Evolutionary conservation across 2,329 filamentous ascomycete species (phyloP), one percentile per base, ranked within the genome.

Genomic region (Pseudocercospora cruenta): DNA sequence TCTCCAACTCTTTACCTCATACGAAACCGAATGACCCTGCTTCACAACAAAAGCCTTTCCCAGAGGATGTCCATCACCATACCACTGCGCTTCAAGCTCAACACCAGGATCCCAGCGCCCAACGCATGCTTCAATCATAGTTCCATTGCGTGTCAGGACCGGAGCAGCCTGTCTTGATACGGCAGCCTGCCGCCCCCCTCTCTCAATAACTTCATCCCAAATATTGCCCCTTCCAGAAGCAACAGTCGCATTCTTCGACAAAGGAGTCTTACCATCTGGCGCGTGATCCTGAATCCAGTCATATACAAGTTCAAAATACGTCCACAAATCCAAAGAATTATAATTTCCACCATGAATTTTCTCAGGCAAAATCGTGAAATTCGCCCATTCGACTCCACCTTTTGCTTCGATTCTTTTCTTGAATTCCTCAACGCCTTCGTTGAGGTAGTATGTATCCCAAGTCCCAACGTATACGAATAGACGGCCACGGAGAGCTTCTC

Each of bases 81-180:
- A 14, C 78, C 78, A 79, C 64, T 78, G 74, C 45, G 74, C 78
- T 36, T 73, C 67, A 0, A 80, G 69, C 51, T 53, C 66, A 2
- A 80, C 74, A 19, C 78, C 78, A 3, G 78, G 78, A 67, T 80
- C 78, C 78, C 78, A 80, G 1, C 74, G 70, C 1, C 78, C 78
- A 2, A 76, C 73, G 60, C 54, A 75, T 1, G 49, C 70, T 19
- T 66, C 45, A 2, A 70, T 12, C 19, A 16, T 28, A 28, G 16
- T 16, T 16, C 16, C 58, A 36, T 19, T 22, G 4, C n/a, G 5
- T 2, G 71, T 69, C 60, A 58, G 62, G 0, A 71, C 22, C 0
- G 78, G 78, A 0, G 71, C 65, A 12, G 71, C 71, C 58, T 80
- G 78, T 22, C 77, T 71, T 14, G 68, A 69, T 2, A 79, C 26